Conservation (phyloP, 2,329 filamentous ascomycete genomes). For the Fusarium sp. region DNA sequence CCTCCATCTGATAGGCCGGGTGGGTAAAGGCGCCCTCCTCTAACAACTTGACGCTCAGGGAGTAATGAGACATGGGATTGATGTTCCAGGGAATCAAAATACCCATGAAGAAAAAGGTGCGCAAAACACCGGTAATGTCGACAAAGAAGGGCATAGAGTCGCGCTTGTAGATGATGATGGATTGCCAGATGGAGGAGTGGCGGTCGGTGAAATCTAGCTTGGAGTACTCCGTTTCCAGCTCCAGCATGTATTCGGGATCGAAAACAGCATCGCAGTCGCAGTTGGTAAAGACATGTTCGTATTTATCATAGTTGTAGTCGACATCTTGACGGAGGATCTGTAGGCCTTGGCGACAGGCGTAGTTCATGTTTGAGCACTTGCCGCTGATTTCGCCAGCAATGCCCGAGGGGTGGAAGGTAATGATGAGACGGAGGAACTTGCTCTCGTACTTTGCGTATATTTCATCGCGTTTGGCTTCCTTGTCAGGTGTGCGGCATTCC, state of each 20-base stretch:
- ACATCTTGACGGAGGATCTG: constrained; percentile 26
- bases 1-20: constrained; percentile 33
- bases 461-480: constrained; percentile 22
- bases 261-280: constrained; percentile 42
- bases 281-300: constrained; percentile 41
- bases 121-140: constrained; percentile 38
- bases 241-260: constrained; percentile 36
- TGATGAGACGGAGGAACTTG: constrained; percentile 27
- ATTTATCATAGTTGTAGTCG: constrained; percentile 31
- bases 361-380: constrained; percentile 35
- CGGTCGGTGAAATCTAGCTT: constrained; percentile 29
- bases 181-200: constrained; percentile 42
- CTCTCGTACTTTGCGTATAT: constrained; percentile 20
- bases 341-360: constrained; percentile 29
- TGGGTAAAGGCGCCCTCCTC: constrained; percentile 31
- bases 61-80: constrained; percentile 35
- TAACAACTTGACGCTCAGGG: constrained; percentile 25
- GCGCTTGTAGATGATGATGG: constrained; percentile 39
- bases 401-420: constrained; percentile 24
- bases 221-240: constrained; percentile 26
- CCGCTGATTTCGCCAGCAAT: constrained; percentile 24
- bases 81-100: constrained; percentile 39
- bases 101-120: constrained; percentile 43
- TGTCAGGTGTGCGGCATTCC: constrained; percentile 24
- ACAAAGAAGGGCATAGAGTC: constrained; percentile 42